Evolutionary conservation across 306 rosid genomes (phyloP).

Genomic region (Senna siamea): DNA sequence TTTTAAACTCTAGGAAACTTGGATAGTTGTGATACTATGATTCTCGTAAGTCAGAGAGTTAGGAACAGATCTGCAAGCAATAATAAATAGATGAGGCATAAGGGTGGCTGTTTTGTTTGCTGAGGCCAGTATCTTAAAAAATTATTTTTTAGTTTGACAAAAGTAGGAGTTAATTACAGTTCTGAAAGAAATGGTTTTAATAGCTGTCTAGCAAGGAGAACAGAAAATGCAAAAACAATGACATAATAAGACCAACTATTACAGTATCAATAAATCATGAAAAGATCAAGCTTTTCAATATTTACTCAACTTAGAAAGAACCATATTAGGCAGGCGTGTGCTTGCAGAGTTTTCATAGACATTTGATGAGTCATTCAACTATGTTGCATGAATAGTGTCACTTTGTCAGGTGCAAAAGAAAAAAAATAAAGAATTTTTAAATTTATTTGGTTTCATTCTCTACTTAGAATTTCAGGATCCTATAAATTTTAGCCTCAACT

Average conservation of each 20-base stretch:
- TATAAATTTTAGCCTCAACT: too few relatives aligned
- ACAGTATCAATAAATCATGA: not conserved
- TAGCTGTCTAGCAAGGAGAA: too few relatives aligned
- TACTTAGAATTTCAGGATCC: not conserved
- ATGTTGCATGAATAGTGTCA: not conserved
- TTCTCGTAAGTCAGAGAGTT: not conserved
- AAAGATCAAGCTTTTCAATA: not conserved
- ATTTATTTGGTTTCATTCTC: not conserved
- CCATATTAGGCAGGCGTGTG: not conserved
- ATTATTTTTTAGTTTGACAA: too few relatives aligned
- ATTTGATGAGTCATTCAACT: not conserved
- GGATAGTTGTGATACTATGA: not conserved
- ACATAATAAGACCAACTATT: too few relatives aligned
- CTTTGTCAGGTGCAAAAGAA: not conserved
- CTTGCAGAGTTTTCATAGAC: not conserved
- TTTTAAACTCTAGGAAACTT: not conserved
- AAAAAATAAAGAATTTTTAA: not conserved
- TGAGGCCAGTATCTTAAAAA: too few relatives aligned
- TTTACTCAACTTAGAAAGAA: slow-evolving; percentile 7
- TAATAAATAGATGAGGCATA: too few relatives aligned
- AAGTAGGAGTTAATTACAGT: too few relatives aligned
- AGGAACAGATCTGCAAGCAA: too few relatives aligned
- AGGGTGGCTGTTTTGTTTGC: too few relatives aligned
- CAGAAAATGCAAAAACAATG: too few relatives aligned
- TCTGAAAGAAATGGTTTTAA: too few relatives aligned